Evolutionary conservation across 306 rosid genomes (phyloP).

Genomic region (Pueraria montana): DNA sequence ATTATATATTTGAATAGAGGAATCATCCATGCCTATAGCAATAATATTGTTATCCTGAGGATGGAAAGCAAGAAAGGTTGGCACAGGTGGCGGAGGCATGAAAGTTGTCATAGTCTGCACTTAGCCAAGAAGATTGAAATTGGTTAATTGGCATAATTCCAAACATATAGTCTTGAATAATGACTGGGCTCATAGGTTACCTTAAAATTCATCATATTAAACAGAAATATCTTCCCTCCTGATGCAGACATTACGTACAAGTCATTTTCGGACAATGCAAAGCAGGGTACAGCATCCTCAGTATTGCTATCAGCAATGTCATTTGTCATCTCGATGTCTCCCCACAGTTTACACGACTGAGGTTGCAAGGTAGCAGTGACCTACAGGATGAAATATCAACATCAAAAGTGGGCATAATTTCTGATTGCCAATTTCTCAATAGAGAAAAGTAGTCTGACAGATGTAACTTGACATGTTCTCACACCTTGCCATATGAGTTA

Average conservation of each 20-base stretch:
- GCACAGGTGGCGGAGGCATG: slow-evolving; percentile 98
- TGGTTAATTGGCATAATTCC: slow-evolving; percentile 40
- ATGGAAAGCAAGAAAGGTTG: slow-evolving; percentile 96
- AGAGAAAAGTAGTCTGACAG: slow-evolving; percentile 29
- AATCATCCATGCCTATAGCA: slow-evolving; percentile 99
- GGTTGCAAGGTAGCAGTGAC: slow-evolving; percentile 88
- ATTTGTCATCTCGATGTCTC: slow-evolving; percentile 85
- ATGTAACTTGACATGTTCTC: slow-evolving; percentile 40
- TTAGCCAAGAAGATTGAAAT: slow-evolving; percentile 50
- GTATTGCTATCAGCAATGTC: slow-evolving; percentile 79
- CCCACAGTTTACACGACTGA: slow-evolving; percentile 98
- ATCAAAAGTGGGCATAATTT: slow-evolving; percentile 17
- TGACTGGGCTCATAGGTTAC: slow-evolving; percentile 36
- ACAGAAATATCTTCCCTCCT: slow-evolving; percentile 89
- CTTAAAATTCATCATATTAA: slow-evolving; percentile 98
- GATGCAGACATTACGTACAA: slow-evolving; percentile 98
- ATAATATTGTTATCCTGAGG: slow-evolving; percentile 96
- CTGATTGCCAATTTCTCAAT: neutral
- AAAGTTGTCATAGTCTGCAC: slow-evolving; percentile 98
- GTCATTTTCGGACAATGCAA: slow-evolving; percentile 93
- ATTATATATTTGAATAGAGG: slow-evolving; percentile 95
- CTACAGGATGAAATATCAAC: slow-evolving; percentile 59
- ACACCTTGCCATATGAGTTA: slow-evolving; percentile 78
- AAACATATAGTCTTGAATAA: slow-evolving; percentile 5
- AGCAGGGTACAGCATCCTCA: slow-evolving; percentile 96